Percentiles rank a stretch among this genome's conserved stretches.
Conservation (phyloP, 2,329 filamentous ascomycete genomes). For the Neurospora sp. region DNA sequence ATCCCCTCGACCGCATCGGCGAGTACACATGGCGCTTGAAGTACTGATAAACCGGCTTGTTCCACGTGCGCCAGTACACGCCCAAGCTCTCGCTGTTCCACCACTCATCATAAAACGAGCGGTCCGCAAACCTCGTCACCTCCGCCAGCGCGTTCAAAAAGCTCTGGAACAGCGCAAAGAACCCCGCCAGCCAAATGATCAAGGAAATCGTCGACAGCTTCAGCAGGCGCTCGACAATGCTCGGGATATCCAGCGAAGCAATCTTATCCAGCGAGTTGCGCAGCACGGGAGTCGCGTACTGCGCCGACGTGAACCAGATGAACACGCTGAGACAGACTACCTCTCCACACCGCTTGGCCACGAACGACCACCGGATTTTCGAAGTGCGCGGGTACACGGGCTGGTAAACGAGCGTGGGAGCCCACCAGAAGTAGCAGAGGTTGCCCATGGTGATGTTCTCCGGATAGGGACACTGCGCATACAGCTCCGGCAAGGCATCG, state of each 20-base stretch:
- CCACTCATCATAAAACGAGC: conserved; percentile 95
- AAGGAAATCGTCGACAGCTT: conserved; percentile 93
- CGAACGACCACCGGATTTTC: conserved; percentile 77
- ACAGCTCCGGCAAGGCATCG: conserved; percentile 68
- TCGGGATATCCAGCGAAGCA: conserved; percentile 64
- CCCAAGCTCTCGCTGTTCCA: conserved; percentile 84
- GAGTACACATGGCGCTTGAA: conserved; percentile 93
- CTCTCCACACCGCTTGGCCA: conserved; percentile 72
- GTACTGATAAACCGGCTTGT: conserved; percentile 93
- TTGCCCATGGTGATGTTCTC: conserved; percentile 82
- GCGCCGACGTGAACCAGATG: conserved; percentile 90
- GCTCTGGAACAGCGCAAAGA: conserved; percentile 93
- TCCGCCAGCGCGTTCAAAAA: conserved; percentile 87
- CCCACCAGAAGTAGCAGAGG: conserved; percentile 94
- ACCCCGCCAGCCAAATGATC: conserved; percentile 94
- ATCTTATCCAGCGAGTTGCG: conserved; percentile 87
- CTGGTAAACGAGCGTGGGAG: conserved; percentile 92
- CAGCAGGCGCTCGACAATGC: conserved; percentile 80
- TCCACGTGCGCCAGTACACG: conserved; percentile 92
- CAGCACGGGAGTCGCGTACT: conserved; percentile 86
- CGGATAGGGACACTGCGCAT: conserved; percentile 77
- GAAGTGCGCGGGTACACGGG: conserved; percentile 84
- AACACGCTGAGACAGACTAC: conserved; percentile 69
- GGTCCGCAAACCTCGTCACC: conserved; percentile 79
- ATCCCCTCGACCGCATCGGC: conserved; percentile 76